Base-by-base conservation (phyloP, 75 land plant genomes). In the Larix kaempferi region DNA sequence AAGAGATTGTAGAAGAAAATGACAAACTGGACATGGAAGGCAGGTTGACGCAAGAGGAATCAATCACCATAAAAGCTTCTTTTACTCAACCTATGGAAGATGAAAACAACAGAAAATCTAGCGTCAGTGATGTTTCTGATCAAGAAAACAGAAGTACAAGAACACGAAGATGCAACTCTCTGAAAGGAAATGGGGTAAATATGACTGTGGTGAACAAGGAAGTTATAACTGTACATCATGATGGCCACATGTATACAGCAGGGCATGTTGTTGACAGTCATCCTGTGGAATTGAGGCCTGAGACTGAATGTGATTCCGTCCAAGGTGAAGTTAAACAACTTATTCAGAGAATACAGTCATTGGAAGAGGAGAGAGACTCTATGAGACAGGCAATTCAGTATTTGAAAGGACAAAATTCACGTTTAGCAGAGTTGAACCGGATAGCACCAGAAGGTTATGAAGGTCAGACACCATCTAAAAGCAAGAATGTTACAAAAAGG, bases 391-490 rank as follows among this genome's bases (percentile, higher is more conserved):
- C 72, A 69, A 69, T 69, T 37, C 21, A 16, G 72, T 41, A 69
- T 69, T 41, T 69, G 37, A 44, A 69, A 41, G n/a, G 35, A 69
- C 49, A 69, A 22, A 69, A 69, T 69, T 69, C 52, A 41, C n/a
- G 72, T 69, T 37, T 69, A 37, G 12, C 72, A 69, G 25, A 37
- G 52, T 35, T 69, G 25, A 39, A 69, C 49, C 13, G n/a, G 41
- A 69, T 69, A 41, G 72, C 72, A 21, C 52, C 23, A 19, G 49
- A 69, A n/a, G 49, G 41, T 69, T 69, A 69, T 69, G 72, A 69
- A 69, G 72, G 37, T 17, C 41, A 69, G 35, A 37, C 41, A 69
- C 35, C n/a, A 21, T 23, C 21, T 69, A n/a, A 69, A 41, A 69
- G 25, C 3, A 41, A 41, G 3, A 37, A 6, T 69, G 23, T 15